Conservation (phyloP, 169 alveolate genomes). For the Plasmodium inui region DNA sequence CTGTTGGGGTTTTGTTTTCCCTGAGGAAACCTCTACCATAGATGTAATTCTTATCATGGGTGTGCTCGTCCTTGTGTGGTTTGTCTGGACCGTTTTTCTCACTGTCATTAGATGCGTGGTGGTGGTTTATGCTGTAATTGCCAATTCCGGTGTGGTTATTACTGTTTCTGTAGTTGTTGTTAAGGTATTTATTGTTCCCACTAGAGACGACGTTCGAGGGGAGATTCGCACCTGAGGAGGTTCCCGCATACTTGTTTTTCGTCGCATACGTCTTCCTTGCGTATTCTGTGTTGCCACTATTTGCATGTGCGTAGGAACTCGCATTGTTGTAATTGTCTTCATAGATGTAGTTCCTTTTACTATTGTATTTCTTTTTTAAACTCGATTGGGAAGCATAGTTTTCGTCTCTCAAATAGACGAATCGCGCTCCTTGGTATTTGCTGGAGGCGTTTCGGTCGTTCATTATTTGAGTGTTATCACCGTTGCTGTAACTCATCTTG, state of each 20-base stretch:
- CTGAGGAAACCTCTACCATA: not conserved
- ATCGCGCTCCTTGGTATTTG: slow-evolving; percentile 34
- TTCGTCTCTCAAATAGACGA: slow-evolving; percentile 6
- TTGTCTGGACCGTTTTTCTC: not conserved
- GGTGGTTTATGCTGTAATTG: not conserved
- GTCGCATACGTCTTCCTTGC: not conserved
- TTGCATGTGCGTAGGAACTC: not conserved
- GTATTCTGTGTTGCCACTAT: not conserved
- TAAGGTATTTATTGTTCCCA: not conserved
- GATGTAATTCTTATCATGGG: not conserved
- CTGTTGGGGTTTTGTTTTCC: not conserved
- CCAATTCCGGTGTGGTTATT: not conserved
- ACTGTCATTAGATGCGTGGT: not conserved
- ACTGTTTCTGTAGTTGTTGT: not conserved
- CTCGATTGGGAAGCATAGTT: not conserved
- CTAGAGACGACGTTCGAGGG: not conserved
- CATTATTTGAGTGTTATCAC: not conserved
- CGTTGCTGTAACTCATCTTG: not conserved
- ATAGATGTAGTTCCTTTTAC: slow-evolving; percentile 4
- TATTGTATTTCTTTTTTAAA: not conserved
- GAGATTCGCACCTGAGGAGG: not conserved
- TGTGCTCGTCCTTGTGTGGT: not conserved
- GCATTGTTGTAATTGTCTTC: slow-evolving; percentile 35
- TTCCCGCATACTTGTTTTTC: not conserved
- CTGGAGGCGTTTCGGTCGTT: not conserved